Percentiles rank a stretch among this genome's conserved stretches.
These are phyloP conservation scores for Elaeagnus macrophylla DNA, from an alignment of 306 rosid genomes.

Conservation along the genomic window DNA sequence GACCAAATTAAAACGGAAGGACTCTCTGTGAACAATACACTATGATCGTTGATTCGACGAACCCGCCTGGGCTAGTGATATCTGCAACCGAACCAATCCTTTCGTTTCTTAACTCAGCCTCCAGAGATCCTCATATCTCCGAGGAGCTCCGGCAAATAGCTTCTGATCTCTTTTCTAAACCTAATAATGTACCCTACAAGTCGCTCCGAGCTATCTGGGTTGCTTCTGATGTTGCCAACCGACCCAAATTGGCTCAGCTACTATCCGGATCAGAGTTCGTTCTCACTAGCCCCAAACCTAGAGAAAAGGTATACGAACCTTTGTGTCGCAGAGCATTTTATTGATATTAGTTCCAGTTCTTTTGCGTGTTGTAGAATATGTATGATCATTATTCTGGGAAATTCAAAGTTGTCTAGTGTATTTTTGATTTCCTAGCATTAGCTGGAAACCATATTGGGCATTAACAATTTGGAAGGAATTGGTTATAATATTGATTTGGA, in stretches of 20 bases:
- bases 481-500: neutral
- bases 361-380: neutral
- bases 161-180: slow-evolving; percentile 33
- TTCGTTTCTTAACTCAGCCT: slow-evolving; percentile 43
- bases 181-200: slow-evolving; percentile 37
- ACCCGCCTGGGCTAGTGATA: slow-evolving; percentile 44
- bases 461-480: too few species aligned
- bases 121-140: slow-evolving; percentile 38
- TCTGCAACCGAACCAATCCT: slow-evolving; percentile 38
- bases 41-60: neutral
- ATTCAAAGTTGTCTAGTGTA: too few species aligned
- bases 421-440: neutral
- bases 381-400: too few species aligned
- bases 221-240: slow-evolving; percentile 28
- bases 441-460: neutral
- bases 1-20: too few species aligned
- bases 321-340: neutral
- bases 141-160: slow-evolving; percentile 47
- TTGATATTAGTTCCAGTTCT: neutral
- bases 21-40: too few species aligned
- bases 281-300: slow-evolving; percentile 65
- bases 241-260: slow-evolving; percentile 44
- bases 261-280: slow-evolving; percentile 41
- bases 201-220: slow-evolving; percentile 53
- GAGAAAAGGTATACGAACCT: slow-evolving; percentile 48